Evolutionary conservation across 768 basidiomycete genomes (phyloP), one percentile per base, ranked within the genome.

Genomic region (Lentinus tigrinus): DNA sequence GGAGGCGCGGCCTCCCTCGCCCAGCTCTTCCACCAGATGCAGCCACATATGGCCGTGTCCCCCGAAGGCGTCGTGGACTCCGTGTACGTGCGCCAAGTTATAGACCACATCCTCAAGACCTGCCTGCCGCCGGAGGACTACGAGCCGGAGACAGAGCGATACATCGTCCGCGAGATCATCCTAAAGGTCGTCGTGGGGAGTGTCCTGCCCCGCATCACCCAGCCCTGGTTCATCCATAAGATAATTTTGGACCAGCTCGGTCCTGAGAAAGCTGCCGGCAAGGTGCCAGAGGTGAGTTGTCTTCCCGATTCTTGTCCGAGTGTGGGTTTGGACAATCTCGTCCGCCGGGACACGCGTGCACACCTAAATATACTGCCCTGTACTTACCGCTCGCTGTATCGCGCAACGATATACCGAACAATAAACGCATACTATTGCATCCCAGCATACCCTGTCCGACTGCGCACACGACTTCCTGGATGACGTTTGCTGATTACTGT

Each of bases 221-320:
- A 97, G 69, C 89, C 91, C 0, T 98, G 95, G 94, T 98, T 97
- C 70, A 81, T 96, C 46, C 85, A 93, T 57, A 85, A 78, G 65
- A 67, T 81, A 3, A 76, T 89, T 11, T 76, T 95, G 36, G 85
- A 86, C 65, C 70, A 88, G 3, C 73, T 96, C 11, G 88, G 84
- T 7, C 75, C 78, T 24, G 67, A 70, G 37, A 69, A 73, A 2
- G 73, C 71, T 24, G 57, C 17, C 14, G 62, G 31, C 23, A 43
- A 47, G 19, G 57, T 9, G 26, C 14, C 46, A 42, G 64, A 68
- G 67, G 67, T 67, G 50, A 42, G 69, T 59, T 13, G 13, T 39
- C 36, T 19, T 58, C 37, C 34, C 40, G 31, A 47, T 50, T 23
- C n/a, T n/a, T 6, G 46, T 52, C 23, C 38, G 40, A 13, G 47